Evolutionary conservation across 169 alveolate genomes (phyloP).

Genomic region (Plasmodium ovale): DNA sequence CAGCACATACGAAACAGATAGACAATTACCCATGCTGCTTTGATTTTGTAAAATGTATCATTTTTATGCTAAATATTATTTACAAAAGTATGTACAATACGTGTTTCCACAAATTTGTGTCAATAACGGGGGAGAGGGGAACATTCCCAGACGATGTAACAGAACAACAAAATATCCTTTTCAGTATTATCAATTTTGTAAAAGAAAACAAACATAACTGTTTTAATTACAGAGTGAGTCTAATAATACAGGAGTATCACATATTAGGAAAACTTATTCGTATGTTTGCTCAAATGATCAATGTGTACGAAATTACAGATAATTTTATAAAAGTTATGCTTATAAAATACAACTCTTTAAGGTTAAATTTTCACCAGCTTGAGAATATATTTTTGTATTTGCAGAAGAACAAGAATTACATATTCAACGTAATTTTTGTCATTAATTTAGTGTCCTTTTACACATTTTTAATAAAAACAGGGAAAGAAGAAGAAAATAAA

Average conservation of each 20-base stretch:
- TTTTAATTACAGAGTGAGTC: slow-evolving; percentile 13
- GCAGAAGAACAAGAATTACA: slow-evolving; percentile 11
- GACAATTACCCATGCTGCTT: slow-evolving; percentile 1
- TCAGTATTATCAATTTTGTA: slow-evolving; percentile 19
- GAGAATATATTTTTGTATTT: slow-evolving; percentile 12
- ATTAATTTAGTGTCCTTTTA: slow-evolving; percentile 50
- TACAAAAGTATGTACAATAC: slow-evolving; percentile 19
- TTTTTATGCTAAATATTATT: slow-evolving; percentile 49
- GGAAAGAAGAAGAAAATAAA: slow-evolving; percentile 36
- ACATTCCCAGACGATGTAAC: neutral
- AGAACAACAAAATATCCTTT: neutral
- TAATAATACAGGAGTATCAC: slow-evolving; percentile 11
- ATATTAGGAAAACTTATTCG: slow-evolving; percentile 16
- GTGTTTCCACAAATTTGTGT: slow-evolving; percentile 10
- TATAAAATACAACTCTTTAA: slow-evolving; percentile 9
- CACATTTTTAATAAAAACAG: slow-evolving; percentile 30
- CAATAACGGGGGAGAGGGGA: neutral
- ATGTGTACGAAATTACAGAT: slow-evolving; percentile 40
- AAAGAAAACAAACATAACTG: slow-evolving; percentile 37
- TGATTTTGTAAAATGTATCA: slow-evolving; percentile 24
- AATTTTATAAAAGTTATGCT: slow-evolving; percentile 40
- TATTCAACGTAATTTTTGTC: slow-evolving; percentile 19
- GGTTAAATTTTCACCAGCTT: neutral
- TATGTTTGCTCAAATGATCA: slow-evolving; percentile 3
- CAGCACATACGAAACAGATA: neutral